phyloP scores from a whole-genome alignment of 345 rosid genomes.

The Punica granatum region DNA sequence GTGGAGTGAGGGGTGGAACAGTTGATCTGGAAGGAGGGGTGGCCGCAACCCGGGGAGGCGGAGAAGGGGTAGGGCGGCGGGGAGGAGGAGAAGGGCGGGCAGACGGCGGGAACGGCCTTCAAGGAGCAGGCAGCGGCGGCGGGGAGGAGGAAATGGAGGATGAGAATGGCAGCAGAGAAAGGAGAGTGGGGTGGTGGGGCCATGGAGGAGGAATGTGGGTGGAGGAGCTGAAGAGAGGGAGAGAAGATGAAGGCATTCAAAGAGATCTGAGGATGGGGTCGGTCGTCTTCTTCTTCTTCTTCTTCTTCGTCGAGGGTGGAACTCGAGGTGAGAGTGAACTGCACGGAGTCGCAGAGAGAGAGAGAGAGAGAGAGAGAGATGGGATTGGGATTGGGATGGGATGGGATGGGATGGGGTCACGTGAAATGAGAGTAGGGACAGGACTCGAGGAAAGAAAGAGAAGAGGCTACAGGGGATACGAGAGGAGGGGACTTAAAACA shows the following conservation, averaged over 20 bases:
- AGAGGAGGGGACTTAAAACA: too few relatives aligned
- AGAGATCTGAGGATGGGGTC: not conserved
- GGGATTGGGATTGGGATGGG: too few relatives aligned
- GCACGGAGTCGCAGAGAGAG: conserved; percentile 30
- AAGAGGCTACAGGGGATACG: not conserved
- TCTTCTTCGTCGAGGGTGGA: not conserved
- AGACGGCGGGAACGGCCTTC: conserved; percentile 26
- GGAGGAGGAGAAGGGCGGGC: conserved; percentile 64
- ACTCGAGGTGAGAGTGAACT: not conserved
- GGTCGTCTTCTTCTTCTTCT: conserved; percentile 11
- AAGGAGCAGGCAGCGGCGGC: not conserved
- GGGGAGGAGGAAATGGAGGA: conserved; percentile 3
- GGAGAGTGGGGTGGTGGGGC: not conserved
- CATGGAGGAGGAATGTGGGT: conserved; percentile 4
- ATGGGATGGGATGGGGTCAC: too few relatives aligned
- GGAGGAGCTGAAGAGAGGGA: not conserved
- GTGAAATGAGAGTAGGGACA: conserved; percentile 8
- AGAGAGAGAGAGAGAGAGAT: conserved; percentile 3
- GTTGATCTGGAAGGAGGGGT: conserved; percentile 64
- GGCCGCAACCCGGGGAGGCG: conserved; percentile 61
- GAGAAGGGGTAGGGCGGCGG: conserved; percentile 74
- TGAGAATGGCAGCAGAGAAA: not conserved
- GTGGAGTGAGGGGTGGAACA: conserved; percentile 57
- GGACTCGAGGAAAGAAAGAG: not conserved
- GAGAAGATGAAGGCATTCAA: not conserved